Base-by-base conservation (phyloP, 176 grass and related monocot species). In the Chloris gayana region DNA sequence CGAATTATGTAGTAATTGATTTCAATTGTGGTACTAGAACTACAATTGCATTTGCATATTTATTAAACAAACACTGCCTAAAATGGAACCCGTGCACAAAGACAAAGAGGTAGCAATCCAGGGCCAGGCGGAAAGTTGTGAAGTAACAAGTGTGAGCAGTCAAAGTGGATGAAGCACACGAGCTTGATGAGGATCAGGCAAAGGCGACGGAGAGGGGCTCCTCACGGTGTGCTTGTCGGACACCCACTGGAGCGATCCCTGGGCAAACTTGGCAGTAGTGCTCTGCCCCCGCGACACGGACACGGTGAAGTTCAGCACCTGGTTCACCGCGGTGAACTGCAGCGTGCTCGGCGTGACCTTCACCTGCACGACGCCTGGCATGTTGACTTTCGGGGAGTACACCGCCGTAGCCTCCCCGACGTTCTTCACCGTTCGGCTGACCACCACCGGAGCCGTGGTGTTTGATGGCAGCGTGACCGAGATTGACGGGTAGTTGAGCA, bases 401-500 rank as follows among this genome's bases (percentile, higher is more conserved):
- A 31, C 64, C 11, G 82, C 27, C 12, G 71, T 44, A 18, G 2
- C 77, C 87, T 76, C 47, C 3, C 87, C 87, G 18, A 92, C 84
- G 76, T 93, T 87, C 73, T 58, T 89, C 80, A 87, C 79, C 61
- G 14, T 89, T 19, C 87, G 87, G 38, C 9, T 61, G 0, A 89
- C 72, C 0, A 73, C 0, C 37, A 72, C 25, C 0, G 79, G 76
- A 9, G 2, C 21, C 58, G 56, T 66, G 30, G 64, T 1, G 25
- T 81, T 85, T 14, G 18, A 6, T 18, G 59, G 72, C 19, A 79
- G 70, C 9, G 1, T 35, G 14, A 84, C 64, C 1, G 80, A 79
- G 59, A 92, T 86, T 21, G 90, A 92, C 18, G 87, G 87, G 79
- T 92, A 86, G 15, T 92, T 92, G 12, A 92, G 83, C 21, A 67